These are phyloP conservation scores for Aspergillus cristatus DNA, from an alignment of 495 filamentous ascomycete genomes.

Conservation along the genomic window DNA sequence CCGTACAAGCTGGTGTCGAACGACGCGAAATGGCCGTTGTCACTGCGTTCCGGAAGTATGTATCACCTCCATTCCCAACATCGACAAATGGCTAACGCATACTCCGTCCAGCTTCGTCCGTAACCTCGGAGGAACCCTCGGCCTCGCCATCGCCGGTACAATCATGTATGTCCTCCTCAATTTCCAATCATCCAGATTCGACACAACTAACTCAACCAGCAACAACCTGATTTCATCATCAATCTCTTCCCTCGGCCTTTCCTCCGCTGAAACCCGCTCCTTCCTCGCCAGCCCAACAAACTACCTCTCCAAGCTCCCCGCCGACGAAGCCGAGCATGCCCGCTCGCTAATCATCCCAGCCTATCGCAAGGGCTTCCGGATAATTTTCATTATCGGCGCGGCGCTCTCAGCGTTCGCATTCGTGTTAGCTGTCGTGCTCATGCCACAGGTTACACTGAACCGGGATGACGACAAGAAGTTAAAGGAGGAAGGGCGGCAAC, in stretches of 20 bases:
- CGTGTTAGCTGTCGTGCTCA: constrained; percentile 31
- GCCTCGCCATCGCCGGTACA: constrained; percentile 43
- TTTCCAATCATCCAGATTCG: constrained; percentile 1
- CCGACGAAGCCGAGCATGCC: constrained; percentile 23
- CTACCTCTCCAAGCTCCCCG: constrained; percentile 20
- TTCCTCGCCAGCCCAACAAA: constrained; percentile 24
- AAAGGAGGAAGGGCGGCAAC: constrained; percentile 35
- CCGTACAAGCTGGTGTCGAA: constrained; percentile 43
- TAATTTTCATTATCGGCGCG: constrained; percentile 42
- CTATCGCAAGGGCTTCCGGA: constrained; percentile 40
- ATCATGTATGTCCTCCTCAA: constrained; percentile 28
- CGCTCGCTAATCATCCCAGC: constrained; percentile 33
- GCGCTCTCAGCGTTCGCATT: constrained; percentile 37
- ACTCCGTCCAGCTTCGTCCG: constrained; percentile 36
- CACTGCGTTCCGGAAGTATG: constrained; percentile 45
- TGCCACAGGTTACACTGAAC: constrained; percentile 38
- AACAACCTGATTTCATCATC: constrained; percentile 36
- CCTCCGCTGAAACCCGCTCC: constrained; percentile 14
- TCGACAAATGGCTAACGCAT: constrained; percentile 6
- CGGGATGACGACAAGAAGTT: constrained; percentile 37
- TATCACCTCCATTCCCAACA: neutral
- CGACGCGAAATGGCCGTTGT: constrained; percentile 47
- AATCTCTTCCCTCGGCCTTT: constrained; percentile 22
- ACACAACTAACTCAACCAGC: constrained; percentile 10
- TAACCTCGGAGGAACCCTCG: constrained; percentile 44